A percentile compares a stretch with the other conserved stretches of the same genome.
Evolutionary conservation across 108 stramenopile genomes (phyloP).

Genomic region (Parietichytrium sp.): DNA sequence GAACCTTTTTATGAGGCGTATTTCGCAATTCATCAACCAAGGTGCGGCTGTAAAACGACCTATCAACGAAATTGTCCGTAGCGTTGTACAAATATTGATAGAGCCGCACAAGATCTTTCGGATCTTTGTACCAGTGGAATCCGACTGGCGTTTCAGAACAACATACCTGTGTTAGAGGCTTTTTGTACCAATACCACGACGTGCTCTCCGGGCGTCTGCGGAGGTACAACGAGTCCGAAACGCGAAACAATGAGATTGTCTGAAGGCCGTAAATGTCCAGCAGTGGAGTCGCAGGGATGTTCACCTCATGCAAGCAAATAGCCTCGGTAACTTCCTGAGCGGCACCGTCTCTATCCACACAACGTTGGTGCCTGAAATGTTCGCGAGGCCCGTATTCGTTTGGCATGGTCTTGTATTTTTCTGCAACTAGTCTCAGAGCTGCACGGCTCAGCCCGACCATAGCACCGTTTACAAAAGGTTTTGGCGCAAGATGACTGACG

Average conservation of each 20-base stretch:
- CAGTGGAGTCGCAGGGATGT: not conserved
- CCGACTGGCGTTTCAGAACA: slow-evolving; percentile 12
- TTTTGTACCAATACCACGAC: slow-evolving; percentile 40
- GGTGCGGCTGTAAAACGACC: not conserved
- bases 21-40: not conserved
- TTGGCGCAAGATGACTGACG: not conserved
- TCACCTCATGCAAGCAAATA: not conserved
- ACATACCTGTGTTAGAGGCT: not conserved
- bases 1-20: not conserved
- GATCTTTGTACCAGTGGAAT: slow-evolving; percentile 23
- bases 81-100: not conserved
- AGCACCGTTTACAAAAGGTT: slow-evolving; percentile 13
- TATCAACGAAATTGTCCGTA: not conserved
- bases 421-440: not conserved
- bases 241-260: slow-evolving; percentile 1
- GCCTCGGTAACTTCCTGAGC: slow-evolving; percentile 22
- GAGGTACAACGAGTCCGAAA: not conserved
- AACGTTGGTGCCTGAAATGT: not conserved
- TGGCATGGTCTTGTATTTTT: not conserved
- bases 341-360: slow-evolving; percentile 25
- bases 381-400: slow-evolving; percentile 8
- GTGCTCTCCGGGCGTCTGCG: not conserved
- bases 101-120: not conserved
- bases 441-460: slow-evolving; percentile 19
- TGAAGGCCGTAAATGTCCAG: not conserved